phyloP scores from a whole-genome alignment of 2,329 filamentous ascomycete species.

The Diaporthe ilicicola region DNA sequence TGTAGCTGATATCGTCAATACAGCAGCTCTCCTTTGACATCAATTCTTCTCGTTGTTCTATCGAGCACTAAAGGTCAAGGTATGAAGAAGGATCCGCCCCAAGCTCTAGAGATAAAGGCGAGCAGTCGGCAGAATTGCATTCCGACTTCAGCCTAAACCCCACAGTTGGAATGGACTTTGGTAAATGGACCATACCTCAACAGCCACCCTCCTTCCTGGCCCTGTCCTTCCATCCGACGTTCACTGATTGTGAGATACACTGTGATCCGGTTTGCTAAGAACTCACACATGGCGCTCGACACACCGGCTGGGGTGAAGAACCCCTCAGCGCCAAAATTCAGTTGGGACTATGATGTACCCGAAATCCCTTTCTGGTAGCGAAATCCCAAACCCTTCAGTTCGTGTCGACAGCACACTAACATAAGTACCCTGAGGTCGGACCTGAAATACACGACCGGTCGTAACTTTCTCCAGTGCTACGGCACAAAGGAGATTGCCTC shows the following conservation, averaged over 20 bases:
- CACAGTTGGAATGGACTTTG: background rate
- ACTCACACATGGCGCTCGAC: background rate
- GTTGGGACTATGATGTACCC: conserved; percentile 15
- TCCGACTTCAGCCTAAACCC: background rate
- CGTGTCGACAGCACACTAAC: background rate
- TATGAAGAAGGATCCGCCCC: background rate
- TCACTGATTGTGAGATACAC: background rate
- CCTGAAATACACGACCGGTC: background rate
- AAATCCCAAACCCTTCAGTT: background rate
- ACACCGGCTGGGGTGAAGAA: conserved; percentile 15
- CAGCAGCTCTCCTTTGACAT: background rate
- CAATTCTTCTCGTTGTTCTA: background rate
- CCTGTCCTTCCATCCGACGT: no score
- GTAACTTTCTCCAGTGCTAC: conserved; percentile 12
- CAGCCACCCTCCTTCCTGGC: background rate
- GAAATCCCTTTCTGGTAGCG: conserved; percentile 8
- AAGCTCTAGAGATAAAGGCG: background rate
- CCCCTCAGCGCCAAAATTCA: conserved; percentile 1
- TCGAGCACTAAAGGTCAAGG: background rate
- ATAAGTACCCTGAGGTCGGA: background rate
- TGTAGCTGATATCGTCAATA: no score
- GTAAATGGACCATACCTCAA: background rate
- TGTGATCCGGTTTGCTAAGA: no score
- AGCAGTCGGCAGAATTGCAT: background rate
- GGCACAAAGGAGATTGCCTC: background rate